A percentile compares a stretch with the other conserved stretches of the same genome.
phyloP scores from a whole-genome alignment of 148 eudicot species.

The Fallopia convolvulus region DNA sequence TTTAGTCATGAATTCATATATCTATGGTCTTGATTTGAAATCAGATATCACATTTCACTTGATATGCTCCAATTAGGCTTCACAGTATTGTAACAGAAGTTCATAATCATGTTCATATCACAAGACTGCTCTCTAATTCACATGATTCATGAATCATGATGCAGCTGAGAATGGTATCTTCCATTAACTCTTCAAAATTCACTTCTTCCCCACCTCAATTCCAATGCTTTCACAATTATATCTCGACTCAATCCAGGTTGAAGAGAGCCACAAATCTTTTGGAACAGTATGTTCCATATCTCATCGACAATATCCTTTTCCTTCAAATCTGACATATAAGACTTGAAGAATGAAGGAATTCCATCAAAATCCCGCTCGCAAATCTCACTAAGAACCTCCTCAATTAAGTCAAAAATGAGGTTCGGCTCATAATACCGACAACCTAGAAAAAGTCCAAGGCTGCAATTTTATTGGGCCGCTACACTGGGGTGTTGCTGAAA shows the following conservation, averaged over 20 bases:
- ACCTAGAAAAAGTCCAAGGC: conserved; percentile 35
- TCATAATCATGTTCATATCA: not conserved
- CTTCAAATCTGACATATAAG: conserved; percentile 30
- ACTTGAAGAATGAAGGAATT: conserved; percentile 32
- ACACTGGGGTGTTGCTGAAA: too few species aligned
- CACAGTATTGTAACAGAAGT: not conserved
- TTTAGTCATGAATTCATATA: too few species aligned
- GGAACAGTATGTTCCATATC: conserved; percentile 61
- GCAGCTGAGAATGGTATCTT: conserved; percentile 39
- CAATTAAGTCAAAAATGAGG: conserved; percentile 72
- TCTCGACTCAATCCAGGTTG: conserved; percentile 45
- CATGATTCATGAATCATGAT: not conserved
- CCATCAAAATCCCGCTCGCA: conserved; percentile 47
- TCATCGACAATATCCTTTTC: conserved; percentile 54
- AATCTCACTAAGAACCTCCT: conserved; percentile 53
- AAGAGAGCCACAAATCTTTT: conserved; percentile 30
- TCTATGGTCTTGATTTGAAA: not conserved
- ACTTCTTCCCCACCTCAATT: conserved; percentile 41
- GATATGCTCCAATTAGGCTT: not conserved
- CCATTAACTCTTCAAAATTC: conserved; percentile 53
- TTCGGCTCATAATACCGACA: conserved; percentile 58
- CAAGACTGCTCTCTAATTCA: not conserved
- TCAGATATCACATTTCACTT: not conserved
- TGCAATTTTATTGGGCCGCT: too few species aligned
- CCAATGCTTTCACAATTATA: conserved; percentile 39